Base-by-base conservation (phyloP, 106 monocot genomes). In the Allium fistulosum region DNA sequence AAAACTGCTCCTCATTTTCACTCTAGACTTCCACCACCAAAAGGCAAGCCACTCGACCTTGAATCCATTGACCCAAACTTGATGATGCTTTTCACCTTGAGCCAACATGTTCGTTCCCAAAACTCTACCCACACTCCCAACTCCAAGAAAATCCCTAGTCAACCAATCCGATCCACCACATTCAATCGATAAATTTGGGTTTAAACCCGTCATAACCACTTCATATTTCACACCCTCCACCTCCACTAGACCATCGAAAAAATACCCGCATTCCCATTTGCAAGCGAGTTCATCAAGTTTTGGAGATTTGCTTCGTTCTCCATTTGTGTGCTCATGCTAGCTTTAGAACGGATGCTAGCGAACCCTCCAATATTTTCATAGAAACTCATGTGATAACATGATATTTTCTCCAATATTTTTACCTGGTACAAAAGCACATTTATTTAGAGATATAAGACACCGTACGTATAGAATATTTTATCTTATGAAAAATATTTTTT, bases 241-340 rank as follows among this genome's bases (percentile, higher is more conserved):
- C 48, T 8, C 50, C 50, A 11, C 17, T 50, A 2, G 17, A 18
- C 10, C 65, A 7, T 12, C 71, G 16, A n/a, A 46, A 70, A 57
- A 1, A 70, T 58, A 4, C 57, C 58, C 2, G 27, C 12, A 15
- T 56, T 47, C 11, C 46, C 71, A 17, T 71, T 48, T 6, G 60
- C 49, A 16, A 70, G 58, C 46, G 60, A 71, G 47, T 71, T 71
- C 60, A 71, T 71, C 22, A 61, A 15, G 26, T 71, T 61, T n/a
- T 61, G 71, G 3, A 71, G 60, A 47, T 51, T 60, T 8, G 28
- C 53, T 8, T 61, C 71, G 18, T 71, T 71, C 63, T 65, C 61
- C 71, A 59, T 45, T 13, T 51, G 51, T 4, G 18, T 4, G 7
- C 48, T 48, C 4, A 53, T 11, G 17, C 67, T 70, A 10, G 8